phyloP scores from a whole-genome alignment of 2,329 filamentous ascomycete genomes.

The Thermothelomyces thermophilus region DNA sequence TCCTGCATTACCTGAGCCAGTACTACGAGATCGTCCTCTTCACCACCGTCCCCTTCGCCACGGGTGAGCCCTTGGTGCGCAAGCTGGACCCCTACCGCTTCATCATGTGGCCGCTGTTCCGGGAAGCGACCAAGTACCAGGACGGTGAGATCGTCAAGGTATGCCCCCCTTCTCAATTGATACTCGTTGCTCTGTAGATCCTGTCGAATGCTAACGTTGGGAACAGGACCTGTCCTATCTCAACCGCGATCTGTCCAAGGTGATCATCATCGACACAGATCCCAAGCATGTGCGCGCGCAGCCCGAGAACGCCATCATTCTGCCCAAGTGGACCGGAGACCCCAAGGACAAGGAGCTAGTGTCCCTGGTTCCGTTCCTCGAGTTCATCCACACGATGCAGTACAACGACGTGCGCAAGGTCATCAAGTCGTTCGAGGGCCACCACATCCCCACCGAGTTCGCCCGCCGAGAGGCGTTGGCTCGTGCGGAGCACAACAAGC shows the following conservation, averaged over 20 bases:
- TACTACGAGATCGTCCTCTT: conserved; percentile 98
- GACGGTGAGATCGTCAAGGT: conserved; percentile 96
- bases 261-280: conserved; percentile 89
- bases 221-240: conserved; percentile 87
- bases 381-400: conserved; percentile 93
- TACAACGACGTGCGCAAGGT: conserved; percentile 81
- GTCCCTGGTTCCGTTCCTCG: conserved; percentile 87
- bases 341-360: conserved; percentile 80
- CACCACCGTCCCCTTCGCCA: conserved; percentile 76
- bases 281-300: conserved; percentile 75
- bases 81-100: conserved; percentile 95
- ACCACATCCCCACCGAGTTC: conserved; percentile 84
- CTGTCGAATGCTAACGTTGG: background rate
- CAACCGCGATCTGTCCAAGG: conserved; percentile 91
- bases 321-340: conserved; percentile 85
- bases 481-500: conserved; percentile 75
- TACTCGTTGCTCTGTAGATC: too few relatives aligned
- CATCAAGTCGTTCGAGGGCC: conserved; percentile 81
- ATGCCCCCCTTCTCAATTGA: conserved; percentile 15
- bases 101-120: conserved; percentile 89
- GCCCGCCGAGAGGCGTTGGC: conserved; percentile 79
- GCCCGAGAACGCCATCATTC: conserved; percentile 91
- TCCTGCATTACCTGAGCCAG: conserved; percentile 90
- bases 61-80: conserved; percentile 79
- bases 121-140: conserved; percentile 95